Evolutionary conservation across 108 stramenopile species (phyloP), one percentile per base, ranked within the genome.

Genomic region (Cyclotella atomus): DNA sequence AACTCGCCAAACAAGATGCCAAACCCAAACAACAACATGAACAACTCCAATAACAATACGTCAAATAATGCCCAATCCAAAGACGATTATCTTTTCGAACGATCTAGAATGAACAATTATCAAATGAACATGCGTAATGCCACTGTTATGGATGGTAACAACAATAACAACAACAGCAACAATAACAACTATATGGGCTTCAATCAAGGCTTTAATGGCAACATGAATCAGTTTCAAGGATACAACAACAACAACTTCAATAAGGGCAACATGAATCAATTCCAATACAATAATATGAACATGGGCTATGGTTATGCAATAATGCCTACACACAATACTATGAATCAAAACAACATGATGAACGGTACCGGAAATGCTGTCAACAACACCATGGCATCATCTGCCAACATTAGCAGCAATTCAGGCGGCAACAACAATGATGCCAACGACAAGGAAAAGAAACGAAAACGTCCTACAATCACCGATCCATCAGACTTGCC

Each of bases 41-140:
- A 23, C 52, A 52, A 52, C 23, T 24, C 52, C n/a, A n/a, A n/a
- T n/a, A n/a, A n/a, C n/a, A n/a, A n/a, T n/a, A n/a, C n/a, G n/a
- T n/a, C n/a, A n/a, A n/a, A n/a, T 15, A 59, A 59, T 24, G 57
- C 29, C 8, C 57, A 59, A 14, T 44, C 61, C 41, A 62, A 30
- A 21, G 61, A 62, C 3, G 61, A 62, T 43, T 17, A 62, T 15
- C 61, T 44, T 3, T 30, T 44, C 21, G 41, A 62, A 62, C 61
- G 29, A 8, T 41, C 25, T 41, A 21, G 41, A 44, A 17, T 25
- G 41, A 62, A 30, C 41, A 62, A 59, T 33, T 15, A 34, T 15
- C 56, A 59, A 52, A 52, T 52, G 52, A 52, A 52, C 23, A 52
- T 52, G 52, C 57, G 33, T 15, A 59, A 59, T 24, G 15, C 28